Evolutionary conservation across 495 filamentous ascomycete species (phyloP).

Genomic region (Aspergillus hancockii): DNA sequence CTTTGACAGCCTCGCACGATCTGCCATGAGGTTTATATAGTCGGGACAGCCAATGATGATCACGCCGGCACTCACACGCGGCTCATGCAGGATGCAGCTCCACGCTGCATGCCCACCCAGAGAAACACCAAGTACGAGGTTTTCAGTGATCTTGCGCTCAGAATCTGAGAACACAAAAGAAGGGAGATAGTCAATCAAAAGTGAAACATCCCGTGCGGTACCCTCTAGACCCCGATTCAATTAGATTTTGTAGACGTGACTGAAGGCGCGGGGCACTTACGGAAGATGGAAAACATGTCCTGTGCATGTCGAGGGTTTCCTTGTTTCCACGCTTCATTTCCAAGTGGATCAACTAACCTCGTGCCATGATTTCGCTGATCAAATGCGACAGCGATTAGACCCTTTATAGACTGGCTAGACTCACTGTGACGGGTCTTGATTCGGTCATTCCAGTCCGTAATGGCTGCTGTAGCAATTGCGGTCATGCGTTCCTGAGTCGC

Average conservation of each 20-base stretch:
- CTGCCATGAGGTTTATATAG: conserved; percentile 72
- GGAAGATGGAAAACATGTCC: conserved; percentile 77
- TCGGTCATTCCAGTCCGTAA: conserved; percentile 59
- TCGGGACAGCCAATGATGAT: conserved; percentile 89
- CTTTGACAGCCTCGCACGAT: conserved; percentile 76
- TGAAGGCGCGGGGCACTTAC: conserved; percentile 34
- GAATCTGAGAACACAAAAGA: conserved; percentile 67
- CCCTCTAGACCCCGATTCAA: conserved; percentile 50
- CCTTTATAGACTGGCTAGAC: conserved; percentile 28
- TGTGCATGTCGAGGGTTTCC: conserved; percentile 83
- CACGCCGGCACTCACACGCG: conserved; percentile 72
- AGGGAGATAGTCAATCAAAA: conserved; percentile 72
- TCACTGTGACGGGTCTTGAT: conserved; percentile 27
- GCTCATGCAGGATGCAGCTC: conserved; percentile 76
- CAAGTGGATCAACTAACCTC: conserved; percentile 55
- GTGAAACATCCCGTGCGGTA: conserved; percentile 71
- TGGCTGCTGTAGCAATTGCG: conserved; percentile 52
- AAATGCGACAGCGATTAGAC: conserved; percentile 78
- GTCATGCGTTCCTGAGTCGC: conserved; percentile 70
- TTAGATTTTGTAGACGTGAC: conserved; percentile 2
- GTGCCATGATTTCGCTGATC: conserved; percentile 91
- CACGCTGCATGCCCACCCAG: conserved; percentile 89
- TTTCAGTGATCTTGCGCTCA: conserved; percentile 57
- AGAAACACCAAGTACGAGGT: conserved; percentile 79
- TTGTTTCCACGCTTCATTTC: conserved; percentile 74